These are phyloP conservation scores for Cryomyces antarcticus DNA, from an alignment of 495 filamentous ascomycete genomes.

Conservation along the genomic window DNA sequence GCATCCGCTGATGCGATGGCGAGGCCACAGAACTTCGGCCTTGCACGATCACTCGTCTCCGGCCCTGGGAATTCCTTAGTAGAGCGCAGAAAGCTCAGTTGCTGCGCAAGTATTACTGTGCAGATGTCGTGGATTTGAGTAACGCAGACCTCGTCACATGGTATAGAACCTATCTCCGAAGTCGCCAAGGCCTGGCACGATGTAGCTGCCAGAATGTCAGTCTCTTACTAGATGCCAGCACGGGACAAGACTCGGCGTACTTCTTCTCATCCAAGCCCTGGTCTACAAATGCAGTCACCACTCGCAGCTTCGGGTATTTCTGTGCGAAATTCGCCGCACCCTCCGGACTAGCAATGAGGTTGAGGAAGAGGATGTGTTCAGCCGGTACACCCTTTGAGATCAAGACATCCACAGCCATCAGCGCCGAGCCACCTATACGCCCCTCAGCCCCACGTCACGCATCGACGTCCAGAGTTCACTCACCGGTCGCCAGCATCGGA, in stretches of 20 bases:
- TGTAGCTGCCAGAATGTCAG: constrained; percentile 45
- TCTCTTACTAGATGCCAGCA: neutral
- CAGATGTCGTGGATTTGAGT: too few species aligned
- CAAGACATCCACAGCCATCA: constrained; percentile 86
- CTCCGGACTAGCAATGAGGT: constrained; percentile 86
- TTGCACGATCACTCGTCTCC: too few species aligned
- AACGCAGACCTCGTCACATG: constrained; percentile 26
- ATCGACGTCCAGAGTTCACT: constrained; percentile 5
- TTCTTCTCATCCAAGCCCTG: constrained; percentile 92
- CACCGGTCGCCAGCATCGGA: constrained; percentile 96
- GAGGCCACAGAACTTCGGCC: too few species aligned
- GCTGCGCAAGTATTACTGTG: too few species aligned
- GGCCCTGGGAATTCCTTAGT: too few species aligned
- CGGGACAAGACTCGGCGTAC: constrained; percentile 28
- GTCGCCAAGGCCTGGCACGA: constrained; percentile 85
- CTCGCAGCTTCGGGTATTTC: constrained; percentile 75
- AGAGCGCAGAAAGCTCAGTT: too few species aligned
- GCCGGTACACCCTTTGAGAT: constrained; percentile 80
- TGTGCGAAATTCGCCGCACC: constrained; percentile 78
- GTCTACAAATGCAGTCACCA: constrained; percentile 95
- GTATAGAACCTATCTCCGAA: constrained; percentile 97
- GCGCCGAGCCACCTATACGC: constrained; percentile 65
- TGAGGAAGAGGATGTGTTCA: constrained; percentile 85
- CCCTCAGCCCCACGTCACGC: neutral
- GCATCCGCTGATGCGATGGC: too few species aligned